Evolutionary conservation across 495 filamentous ascomycete species (phyloP).

Genomic region (Xylaria flabelliformis): DNA sequence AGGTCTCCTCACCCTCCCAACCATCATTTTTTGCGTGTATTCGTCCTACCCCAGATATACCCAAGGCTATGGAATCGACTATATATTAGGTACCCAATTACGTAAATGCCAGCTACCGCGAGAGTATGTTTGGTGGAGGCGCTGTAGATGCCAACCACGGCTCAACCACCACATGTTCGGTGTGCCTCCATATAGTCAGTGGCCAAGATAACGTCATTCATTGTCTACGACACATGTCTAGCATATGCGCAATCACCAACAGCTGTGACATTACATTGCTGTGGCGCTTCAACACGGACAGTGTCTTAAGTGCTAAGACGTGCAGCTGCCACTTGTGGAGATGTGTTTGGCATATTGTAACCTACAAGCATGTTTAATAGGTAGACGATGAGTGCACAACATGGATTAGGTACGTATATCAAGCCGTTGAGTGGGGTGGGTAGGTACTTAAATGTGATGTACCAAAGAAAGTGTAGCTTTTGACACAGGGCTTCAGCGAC

Average conservation of each 20-base stretch:
- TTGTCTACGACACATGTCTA: constrained; percentile 11
- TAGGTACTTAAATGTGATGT: constrained; percentile 5
- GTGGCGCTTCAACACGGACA: background rate
- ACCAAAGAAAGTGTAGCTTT: background rate
- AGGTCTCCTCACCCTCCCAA: no score
- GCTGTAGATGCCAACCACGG: constrained; percentile 4
- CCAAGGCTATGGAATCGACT: background rate
- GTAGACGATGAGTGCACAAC: background rate
- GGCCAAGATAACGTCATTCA: constrained; percentile 16
- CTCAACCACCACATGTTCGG: background rate
- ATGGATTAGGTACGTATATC: background rate
- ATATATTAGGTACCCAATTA: background rate
- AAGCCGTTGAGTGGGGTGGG: constrained; percentile 2
- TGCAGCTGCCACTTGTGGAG: background rate
- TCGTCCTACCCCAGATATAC: background rate
- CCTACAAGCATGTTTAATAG: background rate
- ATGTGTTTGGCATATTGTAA: background rate
- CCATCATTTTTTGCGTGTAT: background rate
- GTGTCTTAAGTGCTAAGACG: background rate
- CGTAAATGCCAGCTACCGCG: background rate
- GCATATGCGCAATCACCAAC: constrained; percentile 23
- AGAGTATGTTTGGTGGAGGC: background rate
- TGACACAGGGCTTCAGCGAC: background rate
- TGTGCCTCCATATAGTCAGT: background rate
- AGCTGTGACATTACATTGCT: background rate